Base-by-base conservation (phyloP, 495 filamentous ascomycete species). In the Xylaria bambusicola region DNA sequence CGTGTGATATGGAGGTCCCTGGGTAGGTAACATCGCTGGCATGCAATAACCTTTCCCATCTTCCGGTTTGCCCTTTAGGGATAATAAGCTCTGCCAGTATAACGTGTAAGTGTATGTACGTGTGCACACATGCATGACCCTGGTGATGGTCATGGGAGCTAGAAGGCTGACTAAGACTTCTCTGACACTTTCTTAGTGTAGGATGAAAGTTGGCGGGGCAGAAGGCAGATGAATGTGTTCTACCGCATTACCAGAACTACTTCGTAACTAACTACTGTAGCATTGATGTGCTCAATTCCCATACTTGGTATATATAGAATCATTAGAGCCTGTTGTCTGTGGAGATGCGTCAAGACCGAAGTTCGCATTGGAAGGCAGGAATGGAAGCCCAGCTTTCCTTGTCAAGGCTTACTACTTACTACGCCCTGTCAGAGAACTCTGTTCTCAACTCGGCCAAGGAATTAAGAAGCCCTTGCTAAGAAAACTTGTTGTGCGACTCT, bases 131-230 rank as follows among this genome's bases (percentile, higher is more conserved):
- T 20, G 41, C 10, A 44, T 6, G 41, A 31, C 26, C 5, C 10
- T 33, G 29, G 29, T 33, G 29, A 5, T 5, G 29, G 52, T 54
- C 52, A 44, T 54, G 52, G 52, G 52, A 54, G 38, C 52, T 15
- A 54, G 52, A 44, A 9, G 33, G 52, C 52, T 54, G 52, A 54
- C 52, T 54, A 54, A 54, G 52, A 54, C 52, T 7, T 42, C n/a
- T 20, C 12, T 17, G 38, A 5, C 29, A 15, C 6, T 26, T 54
- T 33, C n/a, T n/a, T n/a, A n/a, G n/a, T n/a, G n/a, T n/a, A n/a
- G n/a, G n/a, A n/a, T n/a, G n/a, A n/a, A n/a, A n/a, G n/a, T n/a
- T 38, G 31, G 51, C 51, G 38, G 38, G 38, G 38, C 38, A 54
- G 12, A 38, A 40, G 23, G 36, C 26, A 44, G 52, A 15, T 42